These are phyloP conservation scores for Talaromyces nanjingensis DNA, from an alignment of 495 filamentous ascomycete species.

Conservation along the genomic window DNA sequence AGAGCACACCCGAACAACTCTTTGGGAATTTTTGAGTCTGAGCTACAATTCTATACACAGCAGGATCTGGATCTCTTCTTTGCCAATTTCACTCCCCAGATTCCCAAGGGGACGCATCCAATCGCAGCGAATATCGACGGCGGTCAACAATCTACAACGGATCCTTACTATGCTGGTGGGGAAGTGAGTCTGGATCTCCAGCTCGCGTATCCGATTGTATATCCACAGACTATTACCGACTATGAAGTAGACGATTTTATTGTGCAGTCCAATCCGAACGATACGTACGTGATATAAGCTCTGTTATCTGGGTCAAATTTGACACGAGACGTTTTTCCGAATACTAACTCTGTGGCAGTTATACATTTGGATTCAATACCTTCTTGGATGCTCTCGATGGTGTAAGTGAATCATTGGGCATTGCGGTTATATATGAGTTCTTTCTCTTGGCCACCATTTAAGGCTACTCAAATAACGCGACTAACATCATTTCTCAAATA, in stretches of 20 bases:
- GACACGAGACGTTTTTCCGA: not conserved
- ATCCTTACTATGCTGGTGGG: constrained; percentile 22
- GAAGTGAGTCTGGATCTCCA: constrained; percentile 45
- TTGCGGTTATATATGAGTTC: not conserved
- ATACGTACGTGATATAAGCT: constrained; percentile 12
- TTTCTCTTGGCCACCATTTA: not conserved
- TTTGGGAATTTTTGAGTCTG: constrained; percentile 45
- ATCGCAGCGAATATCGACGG: constrained; percentile 33
- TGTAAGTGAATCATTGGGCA: not conserved
- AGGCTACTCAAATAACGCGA: not conserved
- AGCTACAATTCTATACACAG: constrained; percentile 42
- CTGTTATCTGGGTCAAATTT: not conserved
- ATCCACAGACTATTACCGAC: constrained; percentile 48
- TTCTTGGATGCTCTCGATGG: constrained; percentile 55
- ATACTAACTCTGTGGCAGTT: not conserved
- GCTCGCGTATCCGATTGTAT: constrained; percentile 38
- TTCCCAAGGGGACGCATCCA: constrained; percentile 36
- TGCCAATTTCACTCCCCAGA: constrained; percentile 33
- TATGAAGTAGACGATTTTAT: constrained; percentile 48
- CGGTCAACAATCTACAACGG: constrained; percentile 27
- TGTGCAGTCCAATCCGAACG: constrained; percentile 30
- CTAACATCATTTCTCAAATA: not conserved
- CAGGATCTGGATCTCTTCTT: constrained; percentile 53
- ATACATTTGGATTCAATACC: constrained; percentile 38
- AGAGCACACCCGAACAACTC: constrained; percentile 32